A percentile compares a stretch with the other conserved stretches of the same genome.
Conservation (phyloP, 2,329 filamentous ascomycete species). For the Biscogniauxia marginata region DNA sequence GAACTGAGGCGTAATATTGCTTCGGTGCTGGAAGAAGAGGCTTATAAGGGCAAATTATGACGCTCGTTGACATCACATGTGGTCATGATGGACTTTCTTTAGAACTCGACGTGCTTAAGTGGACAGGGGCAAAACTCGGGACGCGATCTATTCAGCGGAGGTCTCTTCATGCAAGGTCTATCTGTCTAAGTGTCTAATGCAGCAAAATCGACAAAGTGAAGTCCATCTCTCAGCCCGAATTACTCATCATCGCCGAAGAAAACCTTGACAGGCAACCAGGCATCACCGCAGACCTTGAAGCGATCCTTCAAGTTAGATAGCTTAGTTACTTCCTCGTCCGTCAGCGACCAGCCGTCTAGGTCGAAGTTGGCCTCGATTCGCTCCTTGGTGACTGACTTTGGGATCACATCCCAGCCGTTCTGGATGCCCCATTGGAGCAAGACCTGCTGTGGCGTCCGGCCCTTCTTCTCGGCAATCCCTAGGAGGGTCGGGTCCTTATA, state of each 20-base stretch:
- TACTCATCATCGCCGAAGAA: constrained; percentile 85
- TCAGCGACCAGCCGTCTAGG: constrained; percentile 71
- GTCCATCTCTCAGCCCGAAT: neutral
- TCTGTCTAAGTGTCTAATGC: neutral
- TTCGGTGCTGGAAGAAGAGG: constrained; percentile 45
- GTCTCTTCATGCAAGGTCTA: constrained; percentile 10
- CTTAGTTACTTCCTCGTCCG: constrained; percentile 67
- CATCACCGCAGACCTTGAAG: constrained; percentile 80
- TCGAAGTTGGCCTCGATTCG: constrained; percentile 77
- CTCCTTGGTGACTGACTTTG: constrained; percentile 73
- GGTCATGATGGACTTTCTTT: neutral
- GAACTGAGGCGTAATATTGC: constrained; percentile 51
- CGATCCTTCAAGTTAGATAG: constrained; percentile 68
- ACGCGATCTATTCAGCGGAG: neutral
- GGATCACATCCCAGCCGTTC: constrained; percentile 80
- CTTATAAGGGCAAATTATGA: constrained; percentile 37
- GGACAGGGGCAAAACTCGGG: neutral
- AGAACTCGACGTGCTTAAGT: too few relatives aligned
- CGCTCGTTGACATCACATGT: neutral
- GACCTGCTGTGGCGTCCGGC: constrained; percentile 71
- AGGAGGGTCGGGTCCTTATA: constrained; percentile 65
- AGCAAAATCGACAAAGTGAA: neutral
- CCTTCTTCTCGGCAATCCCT: constrained; percentile 62
- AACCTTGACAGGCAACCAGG: constrained; percentile 72
- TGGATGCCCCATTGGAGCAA: constrained; percentile 78